These are phyloP conservation scores for Striga hermonthica DNA, from an alignment of 305 asterid genomes.

Conservation along the genomic window DNA sequence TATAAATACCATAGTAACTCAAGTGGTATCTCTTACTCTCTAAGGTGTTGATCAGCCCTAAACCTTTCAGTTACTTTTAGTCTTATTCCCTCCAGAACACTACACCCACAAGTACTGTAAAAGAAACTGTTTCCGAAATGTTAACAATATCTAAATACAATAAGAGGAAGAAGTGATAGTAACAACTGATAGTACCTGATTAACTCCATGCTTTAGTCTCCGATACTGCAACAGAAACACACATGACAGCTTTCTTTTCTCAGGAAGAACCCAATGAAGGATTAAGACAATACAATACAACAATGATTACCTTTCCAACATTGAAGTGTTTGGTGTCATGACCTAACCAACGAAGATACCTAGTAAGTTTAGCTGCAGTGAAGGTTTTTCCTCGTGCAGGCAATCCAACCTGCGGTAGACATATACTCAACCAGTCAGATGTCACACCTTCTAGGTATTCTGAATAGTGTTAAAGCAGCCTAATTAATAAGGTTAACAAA, in stretches of 20 bases:
- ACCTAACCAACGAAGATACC: slow-evolving; percentile 99
- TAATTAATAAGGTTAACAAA: neutral
- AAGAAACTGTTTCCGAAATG: too few species aligned
- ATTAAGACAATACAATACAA: slow-evolving; percentile 27
- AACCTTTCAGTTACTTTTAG: too few species aligned
- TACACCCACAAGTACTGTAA: too few species aligned
- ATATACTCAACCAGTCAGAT: slow-evolving; percentile 28
- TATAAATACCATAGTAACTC: neutral
- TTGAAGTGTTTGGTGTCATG: slow-evolving; percentile 99
- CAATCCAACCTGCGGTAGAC: slow-evolving; percentile 76
- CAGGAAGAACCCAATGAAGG: slow-evolving; percentile 29
- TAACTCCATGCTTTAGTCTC: slow-evolving; percentile 92
- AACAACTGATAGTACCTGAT: slow-evolving; percentile 63
- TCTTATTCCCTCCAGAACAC: too few species aligned
- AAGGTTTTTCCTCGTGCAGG: slow-evolving; percentile 99
- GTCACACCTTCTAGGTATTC: slow-evolving; percentile 17
- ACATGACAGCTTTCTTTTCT: slow-evolving; percentile 32
- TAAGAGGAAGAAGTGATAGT: slow-evolving; percentile 30
- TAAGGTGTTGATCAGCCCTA: too few species aligned
- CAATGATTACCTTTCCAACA: slow-evolving; percentile 81
- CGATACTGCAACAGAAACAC: slow-evolving; percentile 71
- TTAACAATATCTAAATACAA: slow-evolving; percentile 3
- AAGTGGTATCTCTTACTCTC: too few species aligned
- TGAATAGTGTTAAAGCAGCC: slow-evolving; percentile 14
- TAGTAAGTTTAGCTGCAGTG: slow-evolving; percentile 97